Conservation (phyloP, 495 filamentous ascomycete species). For the Xylaria palmicola region DNA sequence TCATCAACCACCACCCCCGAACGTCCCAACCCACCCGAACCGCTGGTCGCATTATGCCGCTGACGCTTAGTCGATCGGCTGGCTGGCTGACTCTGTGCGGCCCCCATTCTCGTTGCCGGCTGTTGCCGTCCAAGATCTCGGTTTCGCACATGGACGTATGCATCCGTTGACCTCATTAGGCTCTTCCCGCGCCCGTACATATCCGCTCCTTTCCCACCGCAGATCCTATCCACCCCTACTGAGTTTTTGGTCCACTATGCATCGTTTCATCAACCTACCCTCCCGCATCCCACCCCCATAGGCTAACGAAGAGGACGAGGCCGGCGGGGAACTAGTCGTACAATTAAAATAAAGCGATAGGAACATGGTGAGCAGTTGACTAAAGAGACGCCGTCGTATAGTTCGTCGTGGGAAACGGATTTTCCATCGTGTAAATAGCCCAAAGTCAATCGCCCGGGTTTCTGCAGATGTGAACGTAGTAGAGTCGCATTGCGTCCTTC, state of each 20-base stretch:
- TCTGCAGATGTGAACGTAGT: not conserved
- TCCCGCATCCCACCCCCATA: constrained; percentile 18
- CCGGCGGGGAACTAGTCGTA: not conserved
- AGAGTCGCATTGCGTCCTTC: too few species aligned
- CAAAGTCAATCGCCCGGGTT: not conserved
- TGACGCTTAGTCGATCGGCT: constrained; percentile 6
- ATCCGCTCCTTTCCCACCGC: constrained; percentile 15
- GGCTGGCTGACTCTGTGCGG: not conserved
- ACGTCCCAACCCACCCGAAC: constrained; percentile 16
- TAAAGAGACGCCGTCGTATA: not conserved
- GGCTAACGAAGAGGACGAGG: not conserved
- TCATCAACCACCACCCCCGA: too few species aligned
- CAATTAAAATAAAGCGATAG: too few species aligned
- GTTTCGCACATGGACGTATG: constrained; percentile 20
- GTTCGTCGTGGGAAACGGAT: not conserved
- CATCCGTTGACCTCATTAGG: constrained; percentile 19
- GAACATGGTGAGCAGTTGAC: too few species aligned
- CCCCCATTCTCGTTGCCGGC: constrained; percentile 14
- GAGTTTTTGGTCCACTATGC: constrained; percentile 13
- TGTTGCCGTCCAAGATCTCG: constrained; percentile 19
- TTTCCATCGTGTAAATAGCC: not conserved
- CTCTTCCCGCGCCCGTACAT: constrained; percentile 21
- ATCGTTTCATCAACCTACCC: constrained; percentile 11
- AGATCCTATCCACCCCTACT: constrained; percentile 15
- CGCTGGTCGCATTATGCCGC: constrained; percentile 17